Evolutionary conservation across 371 early-diverging fungal species (phyloP), one percentile per base, ranked within the genome.

Genomic region (Mortierella sp.): DNA sequence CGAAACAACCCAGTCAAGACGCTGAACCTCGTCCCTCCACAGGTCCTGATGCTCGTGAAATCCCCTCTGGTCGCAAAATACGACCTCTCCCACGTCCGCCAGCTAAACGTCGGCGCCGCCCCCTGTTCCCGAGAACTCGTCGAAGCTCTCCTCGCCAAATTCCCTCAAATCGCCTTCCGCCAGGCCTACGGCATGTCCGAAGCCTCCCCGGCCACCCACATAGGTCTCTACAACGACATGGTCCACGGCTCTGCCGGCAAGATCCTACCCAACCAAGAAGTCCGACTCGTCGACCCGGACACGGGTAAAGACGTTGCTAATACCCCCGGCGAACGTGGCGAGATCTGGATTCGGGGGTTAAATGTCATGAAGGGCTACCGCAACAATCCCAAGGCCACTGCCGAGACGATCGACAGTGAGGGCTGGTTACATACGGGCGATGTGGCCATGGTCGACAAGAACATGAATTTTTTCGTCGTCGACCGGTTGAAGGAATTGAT

Each of bases 361-460:
- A 94, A 92, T 70, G 86, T 89, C 41, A 88, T 90, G 89, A 73
- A 87, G 74, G 93, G 92, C 1, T 92, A 94, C 58, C 82, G 89
- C 43, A 90, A 92, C 61, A 92, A 91, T 52, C 85, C 87, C 10
- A 74, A 91, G 52, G 95, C 94, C 0, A 95, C 94, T 0, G 84
- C 80, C 11, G 91, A 87, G 22, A 89, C 92, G 2, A 91, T 96
- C 68, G 92, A 92, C 58, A 19, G 64, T 0, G 90, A 91, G 45
- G 94, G 93, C 0, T 97, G 91, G 87, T 85, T 96, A 79, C 93
- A 91, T 40, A 95, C 95, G 0, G 96, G 96, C n/a, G 97, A 97
- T 79, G 81, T 96, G 16, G 96, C 89, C 4, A 79, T 88, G 3
- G 88, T 92, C 29, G 92, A 92, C 74, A 50, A 66, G 5, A 79